Evolutionary conservation across 2,329 filamentous ascomycete genomes (phyloP).

Genomic region (Ophiocordyceps camponoti-leonardi): DNA sequence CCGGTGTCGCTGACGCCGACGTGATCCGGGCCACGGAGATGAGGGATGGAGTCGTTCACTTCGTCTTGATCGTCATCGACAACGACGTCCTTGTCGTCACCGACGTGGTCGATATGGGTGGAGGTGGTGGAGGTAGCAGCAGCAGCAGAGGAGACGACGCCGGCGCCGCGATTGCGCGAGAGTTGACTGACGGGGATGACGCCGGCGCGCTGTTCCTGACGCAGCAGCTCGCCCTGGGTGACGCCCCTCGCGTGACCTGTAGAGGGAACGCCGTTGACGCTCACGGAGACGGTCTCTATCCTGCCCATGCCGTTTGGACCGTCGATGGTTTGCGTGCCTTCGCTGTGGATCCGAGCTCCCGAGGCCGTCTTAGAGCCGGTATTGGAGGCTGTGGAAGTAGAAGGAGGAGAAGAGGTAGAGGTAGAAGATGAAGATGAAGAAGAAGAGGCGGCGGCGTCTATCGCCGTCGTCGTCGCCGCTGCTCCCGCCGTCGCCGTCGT

Average conservation of each 20-base stretch:
- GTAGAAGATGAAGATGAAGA: too few relatives aligned
- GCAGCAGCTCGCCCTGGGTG: conserved; percentile 67
- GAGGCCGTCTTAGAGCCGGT: not conserved
- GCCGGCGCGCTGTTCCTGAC: conserved; percentile 74
- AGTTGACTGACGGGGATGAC: conserved; percentile 54
- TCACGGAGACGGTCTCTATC: conserved; percentile 67
- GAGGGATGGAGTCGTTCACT: conserved; percentile 44
- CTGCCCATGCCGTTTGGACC: conserved; percentile 64
- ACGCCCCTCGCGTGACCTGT: conserved; percentile 36
- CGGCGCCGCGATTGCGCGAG: conserved; percentile 20
- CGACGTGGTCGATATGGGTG: conserved; percentile 10
- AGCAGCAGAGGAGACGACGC: conserved; percentile 8
- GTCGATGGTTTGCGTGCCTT: conserved; percentile 65
- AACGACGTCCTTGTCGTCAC: conserved; percentile 11
- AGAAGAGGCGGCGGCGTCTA: too few relatives aligned
- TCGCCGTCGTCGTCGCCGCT: not conserved
- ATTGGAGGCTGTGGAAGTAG: too few relatives aligned
- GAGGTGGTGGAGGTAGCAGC: too few relatives aligned
- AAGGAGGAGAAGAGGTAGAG: too few relatives aligned
- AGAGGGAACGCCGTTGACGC: conserved; percentile 50
- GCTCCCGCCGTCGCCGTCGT: conserved; percentile 12
- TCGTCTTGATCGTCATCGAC: conserved; percentile 27
- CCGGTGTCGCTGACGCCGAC: conserved; percentile 81
- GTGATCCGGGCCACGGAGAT: conserved; percentile 68
- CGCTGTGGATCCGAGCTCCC: conserved; percentile 39